Base-by-base conservation (phyloP, 2,329 filamentous ascomycete species). In the Colletotrichum trifolii region DNA sequence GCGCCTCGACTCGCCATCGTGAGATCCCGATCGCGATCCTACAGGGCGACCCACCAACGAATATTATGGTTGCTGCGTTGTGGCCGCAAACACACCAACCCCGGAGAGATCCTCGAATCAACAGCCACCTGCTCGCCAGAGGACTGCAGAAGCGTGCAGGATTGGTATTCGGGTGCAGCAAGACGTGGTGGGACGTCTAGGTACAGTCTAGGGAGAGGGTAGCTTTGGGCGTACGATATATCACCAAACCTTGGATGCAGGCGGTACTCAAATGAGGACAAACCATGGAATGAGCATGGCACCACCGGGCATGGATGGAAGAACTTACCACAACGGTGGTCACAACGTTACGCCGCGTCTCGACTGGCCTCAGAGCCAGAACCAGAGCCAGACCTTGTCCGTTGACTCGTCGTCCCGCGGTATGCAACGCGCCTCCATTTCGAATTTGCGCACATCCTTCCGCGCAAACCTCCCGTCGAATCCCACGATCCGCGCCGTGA, bases 401-500 rank as follows among this genome's bases (percentile, higher is more conserved):
- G 66, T 61, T 60, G 65, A 67, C 55, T 60, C 62, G 57, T 56
- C 54, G 48, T 64, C 60, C 35, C 64, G 62, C 38, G 55, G 71
- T 63, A 73, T 77, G 70, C 77, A 79, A 67, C 76, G 75, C 54
- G 70, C 75, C 57, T 77, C 76, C 63, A 73, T 73, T 49, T 71
- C 73, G 55, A 78, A 74, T 66, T 67, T 79, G 48, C 72, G 76
- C 55, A 74, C 78, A 48, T 71, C 74, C 58, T 76, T 75, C 67
- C 71, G 76, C 59, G 67, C 73, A 60, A 74, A 71, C 50, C 61
- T 73, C 54, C 69, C 70, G 56, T 66, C 72, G 57, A 77, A 80
- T 69, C 72, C 75, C 68, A 86, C 85, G 49, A 86, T 90, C 71
- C 87, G 90, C 68, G 80, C 89, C 61, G 88, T 91, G 68, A 91